These are phyloP conservation scores for Diaporthe citri DNA, from an alignment of 2,329 filamentous ascomycete genomes.

Conservation along the genomic window DNA sequence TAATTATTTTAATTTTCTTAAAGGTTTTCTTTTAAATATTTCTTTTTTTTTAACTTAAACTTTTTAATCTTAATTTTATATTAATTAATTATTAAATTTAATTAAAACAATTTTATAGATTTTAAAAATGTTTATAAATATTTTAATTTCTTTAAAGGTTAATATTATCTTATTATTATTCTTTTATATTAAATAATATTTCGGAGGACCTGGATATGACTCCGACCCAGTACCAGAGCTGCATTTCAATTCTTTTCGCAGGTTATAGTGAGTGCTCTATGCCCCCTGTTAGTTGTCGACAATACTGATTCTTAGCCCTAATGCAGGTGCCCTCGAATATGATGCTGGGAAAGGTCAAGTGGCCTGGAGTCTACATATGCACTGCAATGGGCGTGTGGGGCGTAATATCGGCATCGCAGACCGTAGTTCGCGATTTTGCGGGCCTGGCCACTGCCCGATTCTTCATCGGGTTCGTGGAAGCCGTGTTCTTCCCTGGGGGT, in stretches of 20 bases:
- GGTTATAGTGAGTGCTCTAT: slow-evolving; percentile 1
- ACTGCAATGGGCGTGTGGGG: slow-evolving; percentile 63
- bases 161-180: too few relatives aligned
- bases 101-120: too few relatives aligned
- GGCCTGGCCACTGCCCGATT: slow-evolving; percentile 61
- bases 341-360: slow-evolving; percentile 50
- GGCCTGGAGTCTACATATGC: slow-evolving; percentile 65
- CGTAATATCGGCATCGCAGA: slow-evolving; percentile 61
- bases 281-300: too few relatives aligned
- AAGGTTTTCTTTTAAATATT: too few relatives aligned
- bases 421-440: slow-evolving; percentile 59
- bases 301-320: slow-evolving; percentile 23
- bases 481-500: slow-evolving; percentile 64
- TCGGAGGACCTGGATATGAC: not conserved
- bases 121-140: too few relatives aligned
- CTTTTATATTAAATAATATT: too few relatives aligned
- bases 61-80: too few relatives aligned
- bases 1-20: too few relatives aligned
- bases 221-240: not conserved
- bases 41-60: too few relatives aligned
- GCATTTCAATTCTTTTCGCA: slow-evolving; percentile 7
- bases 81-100: too few relatives aligned
- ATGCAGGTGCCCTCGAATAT: slow-evolving; percentile 55
- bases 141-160: too few relatives aligned
- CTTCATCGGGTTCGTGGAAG: slow-evolving; percentile 66